These are phyloP conservation scores for Collybiopsis confluens DNA, from an alignment of 768 basidiomycete genomes.

Conservation along the genomic window DNA sequence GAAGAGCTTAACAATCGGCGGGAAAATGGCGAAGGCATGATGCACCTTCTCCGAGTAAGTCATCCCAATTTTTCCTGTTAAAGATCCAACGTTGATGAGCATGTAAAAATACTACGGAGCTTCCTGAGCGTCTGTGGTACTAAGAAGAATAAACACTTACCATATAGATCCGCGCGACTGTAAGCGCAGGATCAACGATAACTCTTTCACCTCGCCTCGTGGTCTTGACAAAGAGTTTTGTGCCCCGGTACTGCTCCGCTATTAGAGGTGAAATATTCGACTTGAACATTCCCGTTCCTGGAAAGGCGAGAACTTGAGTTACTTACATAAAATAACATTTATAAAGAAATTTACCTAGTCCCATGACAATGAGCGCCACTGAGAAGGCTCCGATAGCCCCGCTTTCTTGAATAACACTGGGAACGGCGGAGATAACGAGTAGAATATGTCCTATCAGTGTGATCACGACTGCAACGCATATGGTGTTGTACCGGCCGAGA, in stretches of 20 bases:
- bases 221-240: conserved; percentile 46
- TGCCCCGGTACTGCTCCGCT: conserved; percentile 68
- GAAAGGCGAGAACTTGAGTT: conserved; percentile 11
- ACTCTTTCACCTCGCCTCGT: conserved; percentile 61
- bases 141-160: conserved; percentile 25
- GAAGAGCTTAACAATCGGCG: not conserved
- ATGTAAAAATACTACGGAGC: conserved; percentile 54
- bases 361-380: conserved; percentile 60
- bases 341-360: conserved; percentile 27
- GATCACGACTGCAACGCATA: conserved; percentile 54
- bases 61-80: conserved; percentile 67
- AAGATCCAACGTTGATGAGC: conserved; percentile 70
- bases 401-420: conserved; percentile 55
- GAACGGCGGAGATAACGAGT: conserved; percentile 62
- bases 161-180: conserved; percentile 72
- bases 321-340: not conserved
- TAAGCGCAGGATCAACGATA: conserved; percentile 69
- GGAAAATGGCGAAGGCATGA: not conserved
- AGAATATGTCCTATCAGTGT: conserved; percentile 63
- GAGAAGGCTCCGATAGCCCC: conserved; percentile 50
- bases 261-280: conserved; percentile 74
- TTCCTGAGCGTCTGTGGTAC: not conserved
- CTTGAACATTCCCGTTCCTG: conserved; percentile 70
- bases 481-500: conserved; percentile 72
- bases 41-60: conserved; percentile 59